Percentiles rank a stretch among this genome's conserved stretches.
These are phyloP conservation scores for Entonaema liquescens DNA, from an alignment of 495 filamentous ascomycete genomes.

Conservation along the genomic window DNA sequence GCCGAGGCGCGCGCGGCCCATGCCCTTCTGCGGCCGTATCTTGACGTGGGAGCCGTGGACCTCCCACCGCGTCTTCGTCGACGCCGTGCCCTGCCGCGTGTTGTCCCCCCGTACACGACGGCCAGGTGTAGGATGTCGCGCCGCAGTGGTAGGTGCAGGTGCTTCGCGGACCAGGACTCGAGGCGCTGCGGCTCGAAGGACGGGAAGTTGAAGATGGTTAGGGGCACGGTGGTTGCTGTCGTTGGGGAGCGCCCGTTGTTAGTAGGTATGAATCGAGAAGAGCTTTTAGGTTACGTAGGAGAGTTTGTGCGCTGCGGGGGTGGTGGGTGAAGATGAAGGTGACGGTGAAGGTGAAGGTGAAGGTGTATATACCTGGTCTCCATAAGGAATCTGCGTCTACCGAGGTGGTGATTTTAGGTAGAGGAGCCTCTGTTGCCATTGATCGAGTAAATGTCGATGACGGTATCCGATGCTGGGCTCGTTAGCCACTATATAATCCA, in stretches of 20 bases:
- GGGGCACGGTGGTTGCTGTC: constrained; percentile 67
- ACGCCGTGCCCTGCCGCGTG: constrained; percentile 86
- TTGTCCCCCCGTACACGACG: constrained; percentile 88
- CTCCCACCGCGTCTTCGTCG: constrained; percentile 82
- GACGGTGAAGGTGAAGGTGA: no score
- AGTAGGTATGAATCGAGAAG: constrained; percentile 20
- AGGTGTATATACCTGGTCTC: constrained; percentile 34
- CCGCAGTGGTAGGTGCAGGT: constrained; percentile 85
- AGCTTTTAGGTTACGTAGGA: not conserved
- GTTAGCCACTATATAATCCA: constrained; percentile 8
- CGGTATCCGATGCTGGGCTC: constrained; percentile 36
- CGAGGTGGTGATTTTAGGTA: constrained; percentile 56
- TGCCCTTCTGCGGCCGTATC: constrained; percentile 84
- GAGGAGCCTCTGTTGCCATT: constrained; percentile 78
- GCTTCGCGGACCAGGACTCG: constrained; percentile 78
- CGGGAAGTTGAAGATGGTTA: constrained; percentile 92
- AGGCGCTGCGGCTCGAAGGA: constrained; percentile 84
- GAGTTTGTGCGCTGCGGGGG: constrained; percentile 39
- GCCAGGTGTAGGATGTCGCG: constrained; percentile 94
- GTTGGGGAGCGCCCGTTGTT: constrained; percentile 21
- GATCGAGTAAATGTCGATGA: constrained; percentile 59
- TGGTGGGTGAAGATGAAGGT: not conserved
- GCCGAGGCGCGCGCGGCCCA: constrained; percentile 79
- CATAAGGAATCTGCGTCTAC: constrained; percentile 36
- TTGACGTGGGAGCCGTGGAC: constrained; percentile 84